Conservation (phyloP, 306 rosid species). For the Arachis stenosperma region DNA sequence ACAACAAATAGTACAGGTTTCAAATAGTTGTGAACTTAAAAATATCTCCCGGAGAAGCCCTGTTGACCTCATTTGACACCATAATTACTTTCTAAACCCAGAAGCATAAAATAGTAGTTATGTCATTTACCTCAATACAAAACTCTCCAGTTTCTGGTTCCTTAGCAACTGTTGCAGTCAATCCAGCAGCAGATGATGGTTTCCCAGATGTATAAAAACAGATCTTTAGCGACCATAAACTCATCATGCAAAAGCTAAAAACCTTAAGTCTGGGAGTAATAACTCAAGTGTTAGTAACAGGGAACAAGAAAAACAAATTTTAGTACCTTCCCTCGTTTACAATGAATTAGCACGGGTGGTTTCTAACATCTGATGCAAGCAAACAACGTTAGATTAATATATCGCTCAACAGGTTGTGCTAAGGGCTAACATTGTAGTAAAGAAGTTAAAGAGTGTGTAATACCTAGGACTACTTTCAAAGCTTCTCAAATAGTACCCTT, state of each 20-base stretch:
- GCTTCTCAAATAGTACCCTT: slow-evolving; percentile 65
- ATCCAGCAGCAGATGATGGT: too few species aligned
- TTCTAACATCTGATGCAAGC: slow-evolving; percentile 53
- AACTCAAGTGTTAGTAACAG: not conserved
- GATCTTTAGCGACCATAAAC: too few species aligned
- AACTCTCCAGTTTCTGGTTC: too few species aligned
- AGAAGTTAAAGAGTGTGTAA: slow-evolving; percentile 26
- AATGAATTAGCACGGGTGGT: slow-evolving; percentile 73
- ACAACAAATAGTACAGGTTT: too few species aligned
- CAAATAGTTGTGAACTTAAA: too few species aligned
- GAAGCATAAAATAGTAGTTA: too few species aligned
- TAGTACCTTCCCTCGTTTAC: slow-evolving; percentile 72
- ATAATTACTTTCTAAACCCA: too few species aligned
- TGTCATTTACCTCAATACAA: too few species aligned
- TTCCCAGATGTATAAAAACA: too few species aligned
- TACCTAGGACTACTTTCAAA: slow-evolving; percentile 63
- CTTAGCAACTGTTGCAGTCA: too few species aligned
- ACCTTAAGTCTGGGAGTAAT: slow-evolving; percentile 6
- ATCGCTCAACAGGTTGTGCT: slow-evolving; percentile 27
- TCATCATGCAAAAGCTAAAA: slow-evolving; percentile 10
- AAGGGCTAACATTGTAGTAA: slow-evolving; percentile 6
- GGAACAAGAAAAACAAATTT: not conserved
- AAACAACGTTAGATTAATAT: slow-evolving; percentile 20
- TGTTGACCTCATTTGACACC: too few species aligned
- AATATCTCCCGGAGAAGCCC: too few species aligned